Percentiles rank a stretch among this genome's conserved stretches.
phyloP scores from a whole-genome alignment of 163 green algal species.

The Dunaliella salina region DNA sequence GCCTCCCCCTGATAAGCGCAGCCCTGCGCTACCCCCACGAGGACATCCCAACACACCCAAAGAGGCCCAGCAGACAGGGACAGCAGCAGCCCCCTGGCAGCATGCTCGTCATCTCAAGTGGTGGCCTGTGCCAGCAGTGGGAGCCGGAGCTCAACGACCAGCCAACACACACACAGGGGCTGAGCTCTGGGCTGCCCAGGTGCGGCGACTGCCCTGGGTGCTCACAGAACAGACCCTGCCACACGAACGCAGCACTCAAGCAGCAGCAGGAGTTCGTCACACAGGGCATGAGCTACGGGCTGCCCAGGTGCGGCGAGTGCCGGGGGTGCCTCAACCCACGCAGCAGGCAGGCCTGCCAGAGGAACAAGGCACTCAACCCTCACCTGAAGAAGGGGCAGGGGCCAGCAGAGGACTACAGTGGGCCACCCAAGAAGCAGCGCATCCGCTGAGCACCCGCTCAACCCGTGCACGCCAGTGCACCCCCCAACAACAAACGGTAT shows the following conservation, averaged over 20 bases:
- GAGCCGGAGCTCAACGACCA: background rate
- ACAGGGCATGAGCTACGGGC: background rate
- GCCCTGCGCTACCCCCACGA: background rate
- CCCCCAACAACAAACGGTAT: background rate
- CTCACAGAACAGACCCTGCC: background rate
- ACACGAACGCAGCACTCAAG: background rate
- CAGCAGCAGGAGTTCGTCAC: background rate
- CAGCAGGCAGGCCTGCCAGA: background rate
- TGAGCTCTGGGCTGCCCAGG: background rate
- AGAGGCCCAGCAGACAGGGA: background rate
- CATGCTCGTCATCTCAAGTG: background rate
- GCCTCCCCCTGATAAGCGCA: background rate
- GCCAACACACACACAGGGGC: background rate
- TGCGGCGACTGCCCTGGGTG: background rate
- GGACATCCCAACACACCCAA: background rate
- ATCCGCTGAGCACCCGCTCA: background rate
- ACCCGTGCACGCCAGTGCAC: too few species aligned
- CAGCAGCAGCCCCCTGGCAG: too few species aligned
- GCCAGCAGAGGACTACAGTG: background rate
- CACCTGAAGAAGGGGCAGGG: background rate
- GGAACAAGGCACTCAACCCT: background rate
- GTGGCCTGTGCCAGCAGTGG: background rate
- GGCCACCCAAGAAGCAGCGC: background rate
- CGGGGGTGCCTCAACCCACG: background rate
- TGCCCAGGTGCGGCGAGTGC: background rate